Percentiles rank a stretch among this genome's conserved stretches.
These are phyloP conservation scores for Trichoderma orchidacearum DNA, from an alignment of 495 filamentous ascomycete genomes.

Conservation along the genomic window DNA sequence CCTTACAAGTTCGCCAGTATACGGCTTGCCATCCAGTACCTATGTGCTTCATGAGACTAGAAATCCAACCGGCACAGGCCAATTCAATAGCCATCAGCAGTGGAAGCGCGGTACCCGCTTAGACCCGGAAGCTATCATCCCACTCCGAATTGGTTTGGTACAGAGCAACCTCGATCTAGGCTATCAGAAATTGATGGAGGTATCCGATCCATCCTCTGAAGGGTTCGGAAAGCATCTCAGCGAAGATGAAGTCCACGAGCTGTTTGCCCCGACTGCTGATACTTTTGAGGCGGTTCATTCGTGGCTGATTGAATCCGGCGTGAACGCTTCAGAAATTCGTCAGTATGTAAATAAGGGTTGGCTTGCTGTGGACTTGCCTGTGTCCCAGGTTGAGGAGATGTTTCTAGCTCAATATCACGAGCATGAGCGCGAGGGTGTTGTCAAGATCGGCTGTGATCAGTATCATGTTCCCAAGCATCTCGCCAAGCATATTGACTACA, in stretches of 20 bases:
- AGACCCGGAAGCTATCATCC: background rate
- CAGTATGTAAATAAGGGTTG: background rate
- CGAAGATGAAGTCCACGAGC: slow-evolving; percentile 31
- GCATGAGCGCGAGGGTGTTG: slow-evolving; percentile 13
- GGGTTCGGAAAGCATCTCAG: slow-evolving; percentile 43
- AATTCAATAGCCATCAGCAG: background rate
- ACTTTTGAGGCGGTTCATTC: slow-evolving; percentile 27
- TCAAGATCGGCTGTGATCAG: background rate
- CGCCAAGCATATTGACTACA: slow-evolving; percentile 41
- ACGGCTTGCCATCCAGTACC: background rate
- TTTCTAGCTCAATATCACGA: slow-evolving; percentile 43
- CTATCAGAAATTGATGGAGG: slow-evolving; percentile 16
- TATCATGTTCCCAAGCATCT: slow-evolving; percentile 42
- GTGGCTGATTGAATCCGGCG: slow-evolving; percentile 38
- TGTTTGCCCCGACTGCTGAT: slow-evolving; percentile 32
- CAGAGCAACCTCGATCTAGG: slow-evolving; percentile 9
- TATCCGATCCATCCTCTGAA: slow-evolving; percentile 48
- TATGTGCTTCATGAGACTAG: background rate
- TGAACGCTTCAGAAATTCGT: slow-evolving; percentile 9
- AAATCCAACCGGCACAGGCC: background rate
- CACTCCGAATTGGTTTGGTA: background rate
- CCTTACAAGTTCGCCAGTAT: background rate
- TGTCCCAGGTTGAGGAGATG: slow-evolving; percentile 37
- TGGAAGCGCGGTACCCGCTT: background rate
- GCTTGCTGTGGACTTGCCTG: slow-evolving; percentile 30